A percentile compares a stretch with the other conserved stretches of the same genome.
Conservation (phyloP, 2,329 filamentous ascomycete genomes). For the Ophiobolus disseminans region DNA sequence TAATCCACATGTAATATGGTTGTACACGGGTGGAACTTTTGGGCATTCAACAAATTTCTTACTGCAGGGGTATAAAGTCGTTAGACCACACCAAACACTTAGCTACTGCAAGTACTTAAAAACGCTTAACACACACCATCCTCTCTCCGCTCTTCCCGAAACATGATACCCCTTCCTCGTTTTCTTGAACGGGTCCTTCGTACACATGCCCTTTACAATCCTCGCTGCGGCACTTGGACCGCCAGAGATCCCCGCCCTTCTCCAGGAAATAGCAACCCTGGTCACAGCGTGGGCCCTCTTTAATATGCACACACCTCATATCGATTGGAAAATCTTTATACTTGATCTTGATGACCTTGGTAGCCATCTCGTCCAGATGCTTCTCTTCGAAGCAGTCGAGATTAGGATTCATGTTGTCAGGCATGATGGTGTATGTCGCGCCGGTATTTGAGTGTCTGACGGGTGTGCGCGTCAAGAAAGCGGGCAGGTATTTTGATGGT, state of each 20-base stretch:
- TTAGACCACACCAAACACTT: neutral
- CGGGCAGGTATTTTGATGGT: constrained; percentile 24
- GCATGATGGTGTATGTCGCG: constrained; percentile 11
- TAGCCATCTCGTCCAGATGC: constrained; percentile 22
- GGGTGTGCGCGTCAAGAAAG: constrained; percentile 19
- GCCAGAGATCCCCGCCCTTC: constrained; percentile 22
- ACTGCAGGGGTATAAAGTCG: neutral
- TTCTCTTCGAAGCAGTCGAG: constrained; percentile 18
- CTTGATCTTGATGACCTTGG: constrained; percentile 20
- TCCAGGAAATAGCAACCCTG: constrained; percentile 39
- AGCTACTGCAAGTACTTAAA: neutral
- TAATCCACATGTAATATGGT: neutral
- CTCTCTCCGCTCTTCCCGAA: constrained; percentile 40
- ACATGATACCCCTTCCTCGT: constrained; percentile 22
- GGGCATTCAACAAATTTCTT: neutral
- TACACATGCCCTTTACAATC: constrained; percentile 41
- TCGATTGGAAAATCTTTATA: constrained; percentile 21
- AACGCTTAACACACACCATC: constrained; percentile 27
- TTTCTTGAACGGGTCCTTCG: constrained; percentile 17
- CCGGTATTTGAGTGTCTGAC: constrained; percentile 6
- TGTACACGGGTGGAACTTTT: neutral
- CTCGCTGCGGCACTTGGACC: constrained; percentile 22
- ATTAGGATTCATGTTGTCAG: constrained; percentile 16
- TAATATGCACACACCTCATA: constrained; percentile 33
- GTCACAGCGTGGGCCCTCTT: constrained; percentile 13